These are phyloP conservation scores for Cichorium intybus DNA, from an alignment of 140 eudicot species.

Conservation along the genomic window DNA sequence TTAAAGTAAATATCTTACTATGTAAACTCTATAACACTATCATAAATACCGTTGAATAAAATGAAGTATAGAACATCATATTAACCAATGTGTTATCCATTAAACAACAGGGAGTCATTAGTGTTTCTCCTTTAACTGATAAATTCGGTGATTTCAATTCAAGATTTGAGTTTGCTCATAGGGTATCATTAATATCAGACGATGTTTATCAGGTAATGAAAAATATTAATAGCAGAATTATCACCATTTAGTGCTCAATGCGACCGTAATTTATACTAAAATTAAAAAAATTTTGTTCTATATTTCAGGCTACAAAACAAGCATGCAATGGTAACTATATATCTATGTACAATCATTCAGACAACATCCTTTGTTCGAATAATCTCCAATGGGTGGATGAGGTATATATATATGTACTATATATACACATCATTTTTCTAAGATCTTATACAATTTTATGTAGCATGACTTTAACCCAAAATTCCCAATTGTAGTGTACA, in stretches of 20 bases:
- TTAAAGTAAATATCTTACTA: conserved; percentile 8
- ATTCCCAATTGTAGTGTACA: conserved; percentile 23
- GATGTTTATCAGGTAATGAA: conserved; percentile 41
- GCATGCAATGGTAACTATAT: conserved; percentile 37
- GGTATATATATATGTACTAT: background rate
- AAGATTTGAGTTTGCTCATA: conserved; percentile 42
- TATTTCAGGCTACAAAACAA: conserved; percentile 20
- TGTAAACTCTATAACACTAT: background rate
- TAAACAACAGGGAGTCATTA: conserved; percentile 40
- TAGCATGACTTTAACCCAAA: background rate
- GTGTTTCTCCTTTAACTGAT: conserved; percentile 48
- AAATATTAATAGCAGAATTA: background rate
- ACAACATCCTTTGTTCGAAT: conserved; percentile 9
- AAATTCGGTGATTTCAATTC: conserved; percentile 32
- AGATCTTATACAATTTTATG: background rate
- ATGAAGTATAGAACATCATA: background rate
- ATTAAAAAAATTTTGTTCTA: background rate
- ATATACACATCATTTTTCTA: background rate
- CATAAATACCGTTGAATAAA: background rate
- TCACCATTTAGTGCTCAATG: background rate
- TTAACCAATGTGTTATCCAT: background rate
- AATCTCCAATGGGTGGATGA: conserved; percentile 27
- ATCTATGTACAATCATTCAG: conserved; percentile 21
- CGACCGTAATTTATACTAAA: background rate
- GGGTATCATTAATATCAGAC: conserved; percentile 59